Base-by-base conservation (phyloP, 805 yeast genomes). In the Kazachstania bromeliacearum region DNA sequence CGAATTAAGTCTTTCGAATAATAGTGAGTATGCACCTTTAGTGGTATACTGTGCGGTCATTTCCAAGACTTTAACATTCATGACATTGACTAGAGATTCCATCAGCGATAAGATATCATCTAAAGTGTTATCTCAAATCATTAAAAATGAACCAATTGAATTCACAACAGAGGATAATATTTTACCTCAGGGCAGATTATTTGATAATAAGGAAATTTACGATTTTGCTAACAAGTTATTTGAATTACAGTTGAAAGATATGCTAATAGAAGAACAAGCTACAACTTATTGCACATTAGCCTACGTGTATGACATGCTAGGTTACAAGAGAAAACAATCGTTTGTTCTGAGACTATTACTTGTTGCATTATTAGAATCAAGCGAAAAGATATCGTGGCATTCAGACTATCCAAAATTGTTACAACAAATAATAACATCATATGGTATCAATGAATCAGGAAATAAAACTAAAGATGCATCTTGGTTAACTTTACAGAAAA, bases 11-110 rank as follows among this genome's bases (percentile, higher is more conserved):
- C 63, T 73, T 4, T 54, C 64, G 27, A 77, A 71, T 38, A 66
- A 70, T 7, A 85, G 77, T 38, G 95, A 89, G 44, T 73, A 73
- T 44, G 88, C 80, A 0, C 96, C 97, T 0, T 89, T 79, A 40
- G 58, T 80, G 1, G 87, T 87, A 0, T 82, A 76, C 44, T 75
- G 81, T 29, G 95, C 85, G 44, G 67, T 79, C 2, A 63, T 82
- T 2, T 45, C 87, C 22, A 67, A 96, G 40, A 71, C 68, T 35
- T 60, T 78, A 16, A 75, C 75, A 37, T 68, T 83, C 35, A 70
- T 81, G 69, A 67, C 79, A 2, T 54, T 65, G 7, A 55, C 76
- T 4, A 67, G 67, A 23, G n/a, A n/a, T n/a, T 23, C 26, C n/a
- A n/a, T n/a, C 73, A 7, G 71, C 70, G 4, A 57, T 77, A 41